Evolutionary conservation across 2,329 filamentous ascomycete genomes (phyloP).

Genomic region (Sporothrix dimorphospora): DNA sequence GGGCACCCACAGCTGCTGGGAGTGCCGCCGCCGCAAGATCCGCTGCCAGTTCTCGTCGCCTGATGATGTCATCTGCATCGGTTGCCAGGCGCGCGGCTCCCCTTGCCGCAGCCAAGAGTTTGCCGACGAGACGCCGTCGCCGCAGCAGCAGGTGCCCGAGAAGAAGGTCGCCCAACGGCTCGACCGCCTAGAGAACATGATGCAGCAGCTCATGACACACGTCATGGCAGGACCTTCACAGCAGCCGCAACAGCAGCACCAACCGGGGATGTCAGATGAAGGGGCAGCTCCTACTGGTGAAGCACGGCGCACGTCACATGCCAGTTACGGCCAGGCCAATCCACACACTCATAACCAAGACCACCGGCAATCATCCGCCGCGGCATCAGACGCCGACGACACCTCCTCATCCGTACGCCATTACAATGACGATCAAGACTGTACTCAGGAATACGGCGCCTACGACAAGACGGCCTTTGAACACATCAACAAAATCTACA

Average conservation of each 20-base stretch:
- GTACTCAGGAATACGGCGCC: neutral
- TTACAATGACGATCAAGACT: neutral
- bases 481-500: neutral
- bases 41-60: slow-evolving; percentile 49
- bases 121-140: slow-evolving; percentile 41
- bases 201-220: slow-evolving; percentile 50
- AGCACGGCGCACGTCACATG: neutral
- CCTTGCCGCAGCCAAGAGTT: slow-evolving; percentile 52
- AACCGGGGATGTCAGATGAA: neutral
- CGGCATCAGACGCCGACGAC: neutral
- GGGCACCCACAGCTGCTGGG: slow-evolving; percentile 60
- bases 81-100: slow-evolving; percentile 48
- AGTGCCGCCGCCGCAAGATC: slow-evolving; percentile 55
- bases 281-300: neutral
- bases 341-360: neutral
- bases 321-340: neutral
- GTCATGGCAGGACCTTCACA: slow-evolving; percentile 36
- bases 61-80: slow-evolving; percentile 47
- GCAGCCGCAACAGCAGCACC: neutral
- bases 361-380: neutral
- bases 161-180: slow-evolving; percentile 49
- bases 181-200: slow-evolving; percentile 51
- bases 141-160: slow-evolving; percentile 39
- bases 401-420: neutral
- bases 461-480: neutral